Percentiles rank a stretch among this genome's conserved stretches.
These are phyloP conservation scores for Pseudocercospora eumusae DNA, from an alignment of 2,329 filamentous ascomycete genomes.

Conservation along the genomic window DNA sequence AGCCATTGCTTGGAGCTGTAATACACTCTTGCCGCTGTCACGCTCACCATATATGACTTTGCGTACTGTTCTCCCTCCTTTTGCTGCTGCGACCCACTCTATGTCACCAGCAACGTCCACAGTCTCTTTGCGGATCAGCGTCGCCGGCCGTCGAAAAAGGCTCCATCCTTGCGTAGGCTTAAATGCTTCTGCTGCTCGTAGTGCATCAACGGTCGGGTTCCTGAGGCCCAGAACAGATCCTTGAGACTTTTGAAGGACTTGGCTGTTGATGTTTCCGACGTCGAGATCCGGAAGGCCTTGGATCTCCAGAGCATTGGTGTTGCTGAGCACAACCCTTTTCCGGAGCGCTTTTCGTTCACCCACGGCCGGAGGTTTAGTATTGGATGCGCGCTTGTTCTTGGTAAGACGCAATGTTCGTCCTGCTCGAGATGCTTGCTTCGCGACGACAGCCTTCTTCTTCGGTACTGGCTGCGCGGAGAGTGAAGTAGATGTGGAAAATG, in stretches of 20 bases:
- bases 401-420: conserved; percentile 35
- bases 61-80: conserved; percentile 53
- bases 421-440: conserved; percentile 24
- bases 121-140: conserved; percentile 77
- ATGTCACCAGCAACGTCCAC: conserved; percentile 61
- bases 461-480: conserved; percentile 31
- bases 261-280: conserved; percentile 18
- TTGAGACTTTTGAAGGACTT: conserved; percentile 52
- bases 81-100: conserved; percentile 36
- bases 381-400: conserved; percentile 36
- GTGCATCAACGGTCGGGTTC: conserved; percentile 69
- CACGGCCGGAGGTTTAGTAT: conserved; percentile 43
- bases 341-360: conserved; percentile 86
- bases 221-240: conserved; percentile 72
- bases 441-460: conserved; percentile 34
- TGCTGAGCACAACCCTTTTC: conserved; percentile 88
- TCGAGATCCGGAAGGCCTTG: conserved; percentile 63
- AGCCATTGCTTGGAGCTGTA: conserved; percentile 79
- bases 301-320: conserved; percentile 86
- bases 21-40: conserved; percentile 81
- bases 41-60: conserved; percentile 72
- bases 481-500: conserved; percentile 40
- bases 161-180: conserved; percentile 87
- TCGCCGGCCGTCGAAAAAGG: conserved; percentile 78
- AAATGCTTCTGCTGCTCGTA: conserved; percentile 85